Base-by-base conservation (phyloP, 805 yeast species). In the Starmerella apis region DNA sequence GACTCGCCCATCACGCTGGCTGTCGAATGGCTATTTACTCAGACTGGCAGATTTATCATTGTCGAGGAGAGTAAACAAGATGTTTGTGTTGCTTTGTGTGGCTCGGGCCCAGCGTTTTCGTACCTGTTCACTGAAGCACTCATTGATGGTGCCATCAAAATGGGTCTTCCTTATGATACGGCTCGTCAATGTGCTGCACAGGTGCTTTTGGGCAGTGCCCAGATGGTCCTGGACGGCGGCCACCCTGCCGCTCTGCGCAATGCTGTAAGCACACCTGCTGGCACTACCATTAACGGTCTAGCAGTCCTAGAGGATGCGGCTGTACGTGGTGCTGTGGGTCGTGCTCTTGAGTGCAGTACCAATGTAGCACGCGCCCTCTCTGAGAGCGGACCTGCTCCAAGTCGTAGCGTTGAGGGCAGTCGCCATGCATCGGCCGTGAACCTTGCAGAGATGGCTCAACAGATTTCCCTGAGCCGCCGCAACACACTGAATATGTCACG, bases 41-140 rank as follows among this genome's bases (percentile, higher is more conserved):
- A 69, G 55, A 67, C 70, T 27, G 74, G 74, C 27, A 60, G 67
- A 49, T 66, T 65, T 51, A 55, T 69, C 23, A 61, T 67, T 30
- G 63, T 71, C 28, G 73, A 68, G 18, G 99, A 92, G 67, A 82
- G 83, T 64, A 84, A 86, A 67, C 87, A 90, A 87, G 97, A 92
- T 64, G 95, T 90, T 3, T 94, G 95, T 36, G 90, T 97, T 8
- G 83, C 96, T 0, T 73, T 92, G 43, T 86, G 92, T 50, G 98
- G 98, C 1, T 86, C 96, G 1, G 98, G 95, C 1, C 96, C 97
- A 1, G 98, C 98, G 0, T 92, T 90, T 65, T 83, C 86, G 46
- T 73, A 88, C 60, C 70, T 87, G 59, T 80, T 90, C 79, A 73
- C 90, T 74, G 97, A 92, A 70, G 81, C 95, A 0, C 68, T 92